Base-by-base conservation (phyloP, 768 basidiomycete species). In the Kwoniella dejecticola region DNA sequence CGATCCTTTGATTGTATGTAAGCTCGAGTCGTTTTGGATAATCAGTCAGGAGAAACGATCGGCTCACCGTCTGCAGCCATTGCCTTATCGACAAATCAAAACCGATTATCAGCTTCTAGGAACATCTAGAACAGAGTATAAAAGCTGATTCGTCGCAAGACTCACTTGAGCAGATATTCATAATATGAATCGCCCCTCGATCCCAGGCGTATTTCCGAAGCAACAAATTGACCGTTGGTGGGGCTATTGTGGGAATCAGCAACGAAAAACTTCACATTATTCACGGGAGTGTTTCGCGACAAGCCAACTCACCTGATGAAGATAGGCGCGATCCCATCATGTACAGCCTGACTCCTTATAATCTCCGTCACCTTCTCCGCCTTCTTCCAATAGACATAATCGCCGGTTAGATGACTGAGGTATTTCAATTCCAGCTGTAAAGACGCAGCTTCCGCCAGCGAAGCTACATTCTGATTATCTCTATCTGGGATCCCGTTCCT, bases 171-270 rank as follows among this genome's bases (percentile, higher is more conserved):
- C 15, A 92, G 79, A 73, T 94, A 92, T 77, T 95, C 94, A 74
- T 96, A 98, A 80, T 87, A 97, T 2, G 90, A 92, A 77, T 98
- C 94, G 29, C 88, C 94, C 42, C 92, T 84, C 31, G 92, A 92
- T 26, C 94, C 94, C 21, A 98, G 84, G 12, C 93, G 86, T 64
- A 98, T 89, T 17, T 88, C 84, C 12, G 89, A 86, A 24, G 85
- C 79, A 19, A 86, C 78, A 64, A 86, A 88, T 54, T 78, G 80
- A 19, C 87, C 86, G 44, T 74, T 80, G 29, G 79, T 56, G 0
- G 84, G 82, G 26, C 87, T 87, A 62, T 19, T 6, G 11, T 11
- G 10, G 4, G 41, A 10, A n/a, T n/a, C n/a, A n/a, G n/a, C n/a
- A n/a, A n/a, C n/a, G n/a, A n/a, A n/a, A 4, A 36, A n/a, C 24